Evolutionary conservation across 495 filamentous ascomycete genomes (phyloP).

Genomic region (Penicillium ucsense): DNA sequence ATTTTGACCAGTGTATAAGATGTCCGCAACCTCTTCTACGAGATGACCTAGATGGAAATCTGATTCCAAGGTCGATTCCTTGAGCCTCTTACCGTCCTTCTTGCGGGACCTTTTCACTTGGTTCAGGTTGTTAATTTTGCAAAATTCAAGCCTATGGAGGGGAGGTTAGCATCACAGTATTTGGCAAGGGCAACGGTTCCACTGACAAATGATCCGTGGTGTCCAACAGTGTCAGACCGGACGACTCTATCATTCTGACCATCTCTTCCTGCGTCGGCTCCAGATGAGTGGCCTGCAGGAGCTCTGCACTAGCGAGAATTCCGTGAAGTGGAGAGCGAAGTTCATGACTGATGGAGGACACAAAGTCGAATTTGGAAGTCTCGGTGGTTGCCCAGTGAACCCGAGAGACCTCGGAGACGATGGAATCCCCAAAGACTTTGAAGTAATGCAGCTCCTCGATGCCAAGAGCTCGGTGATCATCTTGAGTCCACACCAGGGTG

Average conservation of each 20-base stretch:
- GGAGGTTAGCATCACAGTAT: background rate
- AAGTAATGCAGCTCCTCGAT: constrained; percentile 44
- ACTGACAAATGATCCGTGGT: constrained; percentile 52
- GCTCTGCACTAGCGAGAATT: constrained; percentile 54
- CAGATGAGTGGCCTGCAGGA: constrained; percentile 47
- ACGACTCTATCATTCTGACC: constrained; percentile 54
- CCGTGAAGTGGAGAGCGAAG: constrained; percentile 63
- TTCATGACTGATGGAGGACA: constrained; percentile 66
- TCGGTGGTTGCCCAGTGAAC: constrained; percentile 40
- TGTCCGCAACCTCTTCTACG: constrained; percentile 50
- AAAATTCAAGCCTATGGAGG: constrained; percentile 37
- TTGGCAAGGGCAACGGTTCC: no score
- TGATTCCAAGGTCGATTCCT: constrained; percentile 13
- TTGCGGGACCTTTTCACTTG: constrained; percentile 3
- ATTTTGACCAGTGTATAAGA: constrained; percentile 41
- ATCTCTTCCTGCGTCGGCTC: constrained; percentile 45
- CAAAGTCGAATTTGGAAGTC: constrained; percentile 57
- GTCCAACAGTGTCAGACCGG: constrained; percentile 56
- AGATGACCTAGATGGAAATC: constrained; percentile 39
- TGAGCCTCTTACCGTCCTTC: background rate
- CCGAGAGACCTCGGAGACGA: constrained; percentile 51
- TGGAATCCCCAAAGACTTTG: constrained; percentile 48
- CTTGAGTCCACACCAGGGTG: constrained; percentile 45
- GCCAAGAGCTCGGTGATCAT: constrained; percentile 30
- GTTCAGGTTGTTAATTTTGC: constrained; percentile 41